Conservation (phyloP, 805 yeast species). For the Ogataea angusta region DNA sequence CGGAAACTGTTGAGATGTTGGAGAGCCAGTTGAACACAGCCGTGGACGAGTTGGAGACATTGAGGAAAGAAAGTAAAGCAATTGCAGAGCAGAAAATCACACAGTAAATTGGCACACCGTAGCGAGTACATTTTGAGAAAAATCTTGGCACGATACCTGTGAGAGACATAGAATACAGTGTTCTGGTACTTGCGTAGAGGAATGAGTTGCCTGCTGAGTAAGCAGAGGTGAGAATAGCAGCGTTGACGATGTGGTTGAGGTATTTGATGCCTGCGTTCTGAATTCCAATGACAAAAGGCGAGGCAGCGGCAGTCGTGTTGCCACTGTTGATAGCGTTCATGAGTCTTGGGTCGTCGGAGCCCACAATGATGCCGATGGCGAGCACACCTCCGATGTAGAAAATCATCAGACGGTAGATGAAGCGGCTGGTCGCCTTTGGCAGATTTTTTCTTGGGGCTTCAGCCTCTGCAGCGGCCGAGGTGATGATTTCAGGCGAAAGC, state of each 20-base stretch:
- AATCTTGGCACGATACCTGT: conserved; percentile 39
- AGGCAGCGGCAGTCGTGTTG: conserved; percentile 52
- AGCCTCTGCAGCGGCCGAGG: conserved; percentile 56
- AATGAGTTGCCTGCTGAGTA: conserved; percentile 47
- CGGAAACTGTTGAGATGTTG: conserved; percentile 63
- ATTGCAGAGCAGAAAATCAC: conserved; percentile 40
- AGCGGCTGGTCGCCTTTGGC: conserved; percentile 59
- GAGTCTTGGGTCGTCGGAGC: conserved; percentile 48
- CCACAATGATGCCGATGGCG: conserved; percentile 58
- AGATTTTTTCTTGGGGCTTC: conserved; percentile 56
- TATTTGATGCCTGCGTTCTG: conserved; percentile 57
- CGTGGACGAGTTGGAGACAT: conserved; percentile 50
- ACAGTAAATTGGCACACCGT: conserved; percentile 55
- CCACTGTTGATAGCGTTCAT: conserved; percentile 44
- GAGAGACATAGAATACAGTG: conserved; percentile 38
- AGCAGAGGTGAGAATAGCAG: conserved; percentile 58
- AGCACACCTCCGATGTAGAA: conserved; percentile 59
- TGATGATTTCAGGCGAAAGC: conserved; percentile 61
- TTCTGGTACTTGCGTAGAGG: conserved; percentile 41
- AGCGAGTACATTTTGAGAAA: conserved; percentile 38
- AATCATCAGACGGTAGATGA: conserved; percentile 57
- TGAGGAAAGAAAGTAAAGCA: conserved; percentile 50
- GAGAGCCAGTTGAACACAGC: conserved; percentile 62
- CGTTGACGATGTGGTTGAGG: conserved; percentile 60
- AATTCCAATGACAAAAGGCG: conserved; percentile 65